phyloP scores from a whole-genome alignment of 2,329 filamentous ascomycete species.

The Aspergillus hiratsukae region DNA sequence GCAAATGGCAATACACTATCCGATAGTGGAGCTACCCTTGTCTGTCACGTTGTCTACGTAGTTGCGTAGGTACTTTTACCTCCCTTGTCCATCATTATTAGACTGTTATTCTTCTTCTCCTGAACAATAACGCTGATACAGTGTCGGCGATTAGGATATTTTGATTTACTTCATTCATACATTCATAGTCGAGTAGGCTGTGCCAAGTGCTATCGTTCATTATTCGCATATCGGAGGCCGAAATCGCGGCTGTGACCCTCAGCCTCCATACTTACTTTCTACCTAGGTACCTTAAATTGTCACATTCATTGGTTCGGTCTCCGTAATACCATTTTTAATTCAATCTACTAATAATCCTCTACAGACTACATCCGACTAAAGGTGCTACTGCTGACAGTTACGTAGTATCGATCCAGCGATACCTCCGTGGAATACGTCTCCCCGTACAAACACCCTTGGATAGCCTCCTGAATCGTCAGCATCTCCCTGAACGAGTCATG shows the following conservation, averaged over 20 bases:
- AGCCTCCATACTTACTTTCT: too few species aligned
- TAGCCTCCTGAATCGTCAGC: not conserved
- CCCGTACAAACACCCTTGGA: not conserved
- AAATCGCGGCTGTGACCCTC: not conserved
- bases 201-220: not conserved
- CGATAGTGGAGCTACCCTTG: not conserved
- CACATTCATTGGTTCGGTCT: not conserved
- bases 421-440: not conserved
- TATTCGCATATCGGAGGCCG: not conserved
- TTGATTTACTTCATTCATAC: not conserved
- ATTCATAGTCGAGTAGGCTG: not conserved
- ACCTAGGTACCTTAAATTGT: too few species aligned
- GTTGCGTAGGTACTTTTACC: not conserved
- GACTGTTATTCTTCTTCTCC: not conserved
- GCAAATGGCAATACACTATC: not conserved
- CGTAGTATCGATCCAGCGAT: too few species aligned
- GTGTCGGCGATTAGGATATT: not conserved
- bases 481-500: constrained; percentile 9
- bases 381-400: not conserved
- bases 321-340: not conserved
- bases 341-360: too few species aligned
- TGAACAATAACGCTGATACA: not conserved
- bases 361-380: not conserved
- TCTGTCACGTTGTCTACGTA: not conserved
- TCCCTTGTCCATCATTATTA: not conserved